phyloP scores from a whole-genome alignment of 2,329 filamentous ascomycete species.

The Malbranchea cinnamomea region DNA sequence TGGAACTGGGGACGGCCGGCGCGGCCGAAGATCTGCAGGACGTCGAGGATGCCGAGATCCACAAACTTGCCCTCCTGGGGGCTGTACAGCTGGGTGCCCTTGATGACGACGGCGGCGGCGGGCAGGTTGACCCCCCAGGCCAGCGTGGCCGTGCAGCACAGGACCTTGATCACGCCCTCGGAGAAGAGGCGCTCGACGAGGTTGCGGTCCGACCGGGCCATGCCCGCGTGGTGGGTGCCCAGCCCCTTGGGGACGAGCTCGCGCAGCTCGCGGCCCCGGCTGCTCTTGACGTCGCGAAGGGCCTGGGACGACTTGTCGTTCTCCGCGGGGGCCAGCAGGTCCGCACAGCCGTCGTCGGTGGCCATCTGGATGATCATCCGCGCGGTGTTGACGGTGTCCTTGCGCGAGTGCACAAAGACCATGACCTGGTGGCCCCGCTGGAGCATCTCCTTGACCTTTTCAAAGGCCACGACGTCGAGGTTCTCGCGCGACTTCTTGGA shows the following conservation, averaged over 20 bases:
- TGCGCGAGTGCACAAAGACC: slow-evolving; percentile 96
- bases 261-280: slow-evolving; percentile 70
- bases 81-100: slow-evolving; percentile 94
- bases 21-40: slow-evolving; percentile 95
- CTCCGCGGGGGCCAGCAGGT: slow-evolving; percentile 66
- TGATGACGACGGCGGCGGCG: slow-evolving; percentile 92
- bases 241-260: slow-evolving; percentile 83
- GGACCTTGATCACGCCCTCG: slow-evolving; percentile 85
- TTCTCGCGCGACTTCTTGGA: slow-evolving; percentile 75
- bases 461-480: slow-evolving; percentile 71
- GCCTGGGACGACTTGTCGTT: slow-evolving; percentile 72
- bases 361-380: slow-evolving; percentile 78
- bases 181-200: slow-evolving; percentile 86
- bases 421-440: slow-evolving; percentile 89
- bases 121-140: slow-evolving; percentile 99
- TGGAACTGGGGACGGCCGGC: slow-evolving; percentile 96
- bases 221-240: slow-evolving; percentile 91
- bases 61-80: slow-evolving; percentile 93
- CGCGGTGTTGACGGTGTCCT: slow-evolving; percentile 82
- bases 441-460: slow-evolving; percentile 91
- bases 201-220: slow-evolving; percentile 87
- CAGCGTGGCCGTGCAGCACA: slow-evolving; percentile 94
- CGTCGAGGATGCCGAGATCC: slow-evolving; percentile 88
- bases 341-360: slow-evolving; percentile 58
- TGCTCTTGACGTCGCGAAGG: slow-evolving; percentile 69